phyloP scores from a whole-genome alignment of 140 eudicot genomes.

The Flaveria floridana region DNA sequence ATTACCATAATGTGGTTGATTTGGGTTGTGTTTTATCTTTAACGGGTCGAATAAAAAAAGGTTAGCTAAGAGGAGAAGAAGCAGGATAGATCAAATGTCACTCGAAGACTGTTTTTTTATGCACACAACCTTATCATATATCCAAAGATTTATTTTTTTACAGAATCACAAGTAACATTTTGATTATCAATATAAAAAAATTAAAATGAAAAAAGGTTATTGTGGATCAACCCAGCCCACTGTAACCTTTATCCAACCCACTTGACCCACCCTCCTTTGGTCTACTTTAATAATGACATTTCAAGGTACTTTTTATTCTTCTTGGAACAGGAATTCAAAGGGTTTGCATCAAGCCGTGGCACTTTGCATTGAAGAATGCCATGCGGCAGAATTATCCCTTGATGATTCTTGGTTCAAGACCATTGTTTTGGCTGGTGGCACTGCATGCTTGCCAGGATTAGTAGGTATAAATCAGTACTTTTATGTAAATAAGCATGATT shows the following conservation, averaged over 20 bases:
- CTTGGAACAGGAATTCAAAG: constrained; percentile 65
- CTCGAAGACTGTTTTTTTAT: neutral
- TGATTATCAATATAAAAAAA: neutral
- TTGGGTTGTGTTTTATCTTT: constrained; percentile 9
- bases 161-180: neutral
- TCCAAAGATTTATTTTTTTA: neutral
- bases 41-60: neutral
- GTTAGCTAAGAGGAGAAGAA: neutral
- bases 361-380: constrained; percentile 86
- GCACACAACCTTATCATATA: neutral
- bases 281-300: constrained; percentile 1
- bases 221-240: constrained; percentile 5
- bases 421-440: constrained; percentile 85
- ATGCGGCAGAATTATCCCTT: constrained; percentile 63
- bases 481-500: constrained; percentile 15
- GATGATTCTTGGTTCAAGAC: constrained; percentile 83
- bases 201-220: neutral
- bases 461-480: constrained; percentile 49
- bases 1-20: neutral
- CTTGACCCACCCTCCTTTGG: neutral
- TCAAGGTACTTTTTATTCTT: constrained; percentile 14
- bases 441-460: constrained; percentile 87
- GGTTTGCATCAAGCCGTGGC: constrained; percentile 87
- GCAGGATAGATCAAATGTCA: neutral
- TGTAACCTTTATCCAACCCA: neutral